Evolutionary conservation across 441 rosid species (phyloP), one percentile per base, ranked within the genome.

Genomic region (Gossypium trilobum): DNA sequence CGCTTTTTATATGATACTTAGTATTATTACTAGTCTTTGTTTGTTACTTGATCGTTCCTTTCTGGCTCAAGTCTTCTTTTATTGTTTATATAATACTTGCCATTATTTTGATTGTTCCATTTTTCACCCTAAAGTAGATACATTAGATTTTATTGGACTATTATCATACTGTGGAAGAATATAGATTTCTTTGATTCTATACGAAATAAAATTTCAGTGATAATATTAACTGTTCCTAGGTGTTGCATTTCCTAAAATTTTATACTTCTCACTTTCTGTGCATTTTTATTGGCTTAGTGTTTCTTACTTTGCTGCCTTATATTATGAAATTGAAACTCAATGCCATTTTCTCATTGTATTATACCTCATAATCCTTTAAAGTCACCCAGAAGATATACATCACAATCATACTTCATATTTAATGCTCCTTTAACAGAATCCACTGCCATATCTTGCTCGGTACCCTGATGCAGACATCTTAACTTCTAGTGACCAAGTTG

Each of bases 401-500:
- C 22, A 63, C 50, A 72, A 58, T 58, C 74, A 48, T 72, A 56
- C 48, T 63, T 59, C 66, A 14, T 66, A 59, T 74, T 29, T 46
- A 70, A 22, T 77, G 67, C 76, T 77, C 70, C 70, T 50, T 77
- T 75, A 70, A 82, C 90, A 95, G 99, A 81, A 95, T 72, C 99
- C 97, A 25, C 84, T 95, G 73, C 99, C 99, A 52, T 95, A 91
- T 83, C 84, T 95, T 84, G 96, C 98, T 80, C 95, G 91, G 67
- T 90, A 88, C 81, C 96, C 96, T 62, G 92, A 88, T 61, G 99
- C 99, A 79, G 99, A 95, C 82, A 84, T 95, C 75, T 78, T 95
- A 82, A 95, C 99, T 72, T 95, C 99, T 76, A 95, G 88, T 52
- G 99, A 95, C 81, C 95, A 89, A 83, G 98, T 92, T 82, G 87